Conservation (phyloP, 1,284 basidiomycete species). For the Microbotryum saponariae region DNA sequence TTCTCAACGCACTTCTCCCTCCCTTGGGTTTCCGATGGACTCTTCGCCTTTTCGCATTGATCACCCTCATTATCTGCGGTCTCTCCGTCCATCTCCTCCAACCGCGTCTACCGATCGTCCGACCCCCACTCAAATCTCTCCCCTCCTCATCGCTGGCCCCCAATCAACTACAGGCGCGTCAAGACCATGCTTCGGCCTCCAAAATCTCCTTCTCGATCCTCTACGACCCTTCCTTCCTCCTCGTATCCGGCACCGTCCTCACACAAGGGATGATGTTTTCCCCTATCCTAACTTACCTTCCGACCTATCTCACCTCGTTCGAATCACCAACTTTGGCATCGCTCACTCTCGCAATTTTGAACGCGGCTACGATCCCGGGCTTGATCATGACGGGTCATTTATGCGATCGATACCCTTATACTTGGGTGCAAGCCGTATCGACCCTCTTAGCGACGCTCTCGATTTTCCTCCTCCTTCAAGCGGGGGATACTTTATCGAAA, state of each 20-base stretch:
- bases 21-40: constrained; percentile 33
- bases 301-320: constrained; percentile 16
- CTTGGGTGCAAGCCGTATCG: background rate
- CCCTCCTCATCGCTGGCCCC: background rate
- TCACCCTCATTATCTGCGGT: constrained; percentile 18
- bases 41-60: constrained; percentile 26
- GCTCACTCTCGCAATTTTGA: constrained; percentile 25
- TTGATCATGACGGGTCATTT: constrained; percentile 22
- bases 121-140: background rate
- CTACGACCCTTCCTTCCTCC: background rate
- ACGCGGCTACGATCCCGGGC: constrained; percentile 15
- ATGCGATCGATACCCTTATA: constrained; percentile 19
- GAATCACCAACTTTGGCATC: constrained; percentile 13
- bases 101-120: background rate
- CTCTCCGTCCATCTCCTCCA: constrained; percentile 2
- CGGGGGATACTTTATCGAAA: background rate
- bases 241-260: constrained; percentile 4
- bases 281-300: constrained; percentile 19
- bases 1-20: constrained; percentile 24
- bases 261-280: constrained; percentile 22
- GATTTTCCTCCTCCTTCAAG: constrained; percentile 3
- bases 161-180: too few relatives aligned
- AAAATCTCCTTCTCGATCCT: constrained; percentile 1
- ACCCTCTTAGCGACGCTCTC: background rate
- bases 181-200: background rate